phyloP scores from a whole-genome alignment of 495 filamentous ascomycete species.

The Penicillium daleae region DNA sequence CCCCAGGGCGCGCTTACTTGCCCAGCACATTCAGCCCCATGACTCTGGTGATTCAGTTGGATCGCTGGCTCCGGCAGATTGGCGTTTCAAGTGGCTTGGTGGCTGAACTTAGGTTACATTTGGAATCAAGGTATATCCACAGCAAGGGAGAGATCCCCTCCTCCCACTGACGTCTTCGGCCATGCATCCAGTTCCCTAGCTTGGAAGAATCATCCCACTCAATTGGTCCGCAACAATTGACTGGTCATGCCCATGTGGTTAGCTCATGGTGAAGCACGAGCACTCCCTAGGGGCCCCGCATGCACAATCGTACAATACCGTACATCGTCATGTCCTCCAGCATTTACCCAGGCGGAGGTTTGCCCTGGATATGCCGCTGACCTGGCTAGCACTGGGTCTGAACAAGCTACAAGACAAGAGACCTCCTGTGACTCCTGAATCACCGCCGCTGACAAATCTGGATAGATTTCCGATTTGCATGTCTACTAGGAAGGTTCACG shows the following conservation, averaged over 20 bases:
- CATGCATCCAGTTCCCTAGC: neutral
- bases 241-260: constrained; percentile 1
- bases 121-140: neutral
- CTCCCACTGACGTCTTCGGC: constrained; percentile 3
- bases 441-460: too few relatives aligned
- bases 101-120: constrained; percentile 11
- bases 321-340: too few relatives aligned
- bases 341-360: too few relatives aligned
- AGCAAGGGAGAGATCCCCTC: neutral
- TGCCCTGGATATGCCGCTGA: neutral
- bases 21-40: neutral
- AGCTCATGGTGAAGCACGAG: neutral
- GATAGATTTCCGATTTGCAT: neutral
- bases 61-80: constrained; percentile 5
- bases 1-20: neutral
- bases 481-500: neutral
- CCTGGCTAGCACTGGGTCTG: neutral
- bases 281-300: neutral
- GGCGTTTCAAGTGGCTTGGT: constrained; percentile 12
- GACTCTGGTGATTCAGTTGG: constrained; percentile 1
- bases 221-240: neutral
- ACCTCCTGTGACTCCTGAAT: too few relatives aligned
- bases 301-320: too few relatives aligned
- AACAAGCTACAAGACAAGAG: neutral
- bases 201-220: neutral